Conservation (phyloP, 768 basidiomycete species). For the Auriscalpium microsporum region DNA sequence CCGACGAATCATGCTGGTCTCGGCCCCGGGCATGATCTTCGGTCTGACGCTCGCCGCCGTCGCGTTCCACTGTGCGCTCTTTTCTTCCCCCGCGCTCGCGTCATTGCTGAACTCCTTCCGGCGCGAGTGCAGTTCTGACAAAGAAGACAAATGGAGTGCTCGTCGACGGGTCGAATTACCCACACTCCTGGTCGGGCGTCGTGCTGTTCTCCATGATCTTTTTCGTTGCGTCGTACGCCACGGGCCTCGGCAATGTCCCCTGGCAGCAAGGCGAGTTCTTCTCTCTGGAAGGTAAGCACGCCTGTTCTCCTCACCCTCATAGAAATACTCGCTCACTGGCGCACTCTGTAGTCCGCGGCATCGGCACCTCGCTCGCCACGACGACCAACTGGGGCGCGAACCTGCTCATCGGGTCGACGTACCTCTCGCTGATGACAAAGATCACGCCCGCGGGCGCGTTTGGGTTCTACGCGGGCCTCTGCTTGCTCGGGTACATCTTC, state of each 20-base stretch:
- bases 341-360: constrained; percentile 48
- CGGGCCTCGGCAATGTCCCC: constrained; percentile 70
- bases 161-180: constrained; percentile 49
- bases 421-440: constrained; percentile 65
- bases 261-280: constrained; percentile 89
- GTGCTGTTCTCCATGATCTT: constrained; percentile 77
- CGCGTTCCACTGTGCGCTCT: constrained; percentile 48
- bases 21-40: constrained; percentile 66
- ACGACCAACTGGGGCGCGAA: constrained; percentile 76
- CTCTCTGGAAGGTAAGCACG: constrained; percentile 51
- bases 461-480: constrained; percentile 68
- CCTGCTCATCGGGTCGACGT: constrained; percentile 70
- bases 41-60: constrained; percentile 56
- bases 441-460: constrained; percentile 74
- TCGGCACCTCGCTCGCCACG: constrained; percentile 67
- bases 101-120: background rate
- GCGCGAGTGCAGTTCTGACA: constrained; percentile 41
- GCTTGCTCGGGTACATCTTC: constrained; percentile 62
- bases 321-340: background rate
- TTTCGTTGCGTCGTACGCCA: constrained; percentile 77
- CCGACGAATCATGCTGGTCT: constrained; percentile 59
- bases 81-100: background rate
- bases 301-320: background rate
- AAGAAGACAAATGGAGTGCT: constrained; percentile 51
- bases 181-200: constrained; percentile 52